phyloP scores from a whole-genome alignment of 2,329 filamentous ascomycete species.

The Lasiodiplodia sp. region DNA sequence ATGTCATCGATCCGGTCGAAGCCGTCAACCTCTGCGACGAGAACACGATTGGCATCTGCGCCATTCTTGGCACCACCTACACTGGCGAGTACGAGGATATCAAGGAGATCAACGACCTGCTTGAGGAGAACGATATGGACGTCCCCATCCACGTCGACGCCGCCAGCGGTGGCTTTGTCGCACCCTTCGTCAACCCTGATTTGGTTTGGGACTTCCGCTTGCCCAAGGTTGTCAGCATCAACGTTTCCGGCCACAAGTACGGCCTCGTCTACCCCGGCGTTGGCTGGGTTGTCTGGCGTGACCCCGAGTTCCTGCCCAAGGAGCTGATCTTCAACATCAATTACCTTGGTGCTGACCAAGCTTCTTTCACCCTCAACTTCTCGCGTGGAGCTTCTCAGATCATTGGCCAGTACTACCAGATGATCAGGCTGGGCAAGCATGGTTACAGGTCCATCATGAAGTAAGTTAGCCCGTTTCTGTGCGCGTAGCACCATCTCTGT shows the following conservation, averaged over 20 bases:
- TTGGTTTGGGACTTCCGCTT: slow-evolving; percentile 93
- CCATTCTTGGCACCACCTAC: slow-evolving; percentile 91
- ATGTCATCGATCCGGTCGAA: slow-evolving; percentile 69
- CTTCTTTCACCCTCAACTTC: slow-evolving; percentile 97
- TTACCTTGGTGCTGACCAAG: slow-evolving; percentile 94
- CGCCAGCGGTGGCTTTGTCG: slow-evolving; percentile 90
- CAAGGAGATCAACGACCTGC: slow-evolving; percentile 87
- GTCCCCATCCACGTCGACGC: slow-evolving; percentile 93
- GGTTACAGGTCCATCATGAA: slow-evolving; percentile 94
- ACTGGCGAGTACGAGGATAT: slow-evolving; percentile 96
- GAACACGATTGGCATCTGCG: slow-evolving; percentile 88
- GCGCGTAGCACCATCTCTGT: neutral
- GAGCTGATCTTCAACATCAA: slow-evolving; percentile 99
- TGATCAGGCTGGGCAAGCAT: slow-evolving; percentile 91
- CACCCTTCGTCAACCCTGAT: slow-evolving; percentile 84
- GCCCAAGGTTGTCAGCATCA: slow-evolving; percentile 89
- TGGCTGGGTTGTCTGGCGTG: slow-evolving; percentile 91
- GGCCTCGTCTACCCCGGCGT: slow-evolving; percentile 81
- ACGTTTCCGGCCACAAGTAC: slow-evolving; percentile 86
- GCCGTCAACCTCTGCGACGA: slow-evolving; percentile 69
- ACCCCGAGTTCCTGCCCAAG: slow-evolving; percentile 81
- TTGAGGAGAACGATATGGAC: slow-evolving; percentile 77
- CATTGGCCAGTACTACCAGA: slow-evolving; percentile 96
- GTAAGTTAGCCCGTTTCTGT: slow-evolving; percentile 27
- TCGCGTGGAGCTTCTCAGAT: slow-evolving; percentile 94